Conservation (phyloP, 2,329 filamentous ascomycete species). For the Microdochium bolleyi region DNA sequence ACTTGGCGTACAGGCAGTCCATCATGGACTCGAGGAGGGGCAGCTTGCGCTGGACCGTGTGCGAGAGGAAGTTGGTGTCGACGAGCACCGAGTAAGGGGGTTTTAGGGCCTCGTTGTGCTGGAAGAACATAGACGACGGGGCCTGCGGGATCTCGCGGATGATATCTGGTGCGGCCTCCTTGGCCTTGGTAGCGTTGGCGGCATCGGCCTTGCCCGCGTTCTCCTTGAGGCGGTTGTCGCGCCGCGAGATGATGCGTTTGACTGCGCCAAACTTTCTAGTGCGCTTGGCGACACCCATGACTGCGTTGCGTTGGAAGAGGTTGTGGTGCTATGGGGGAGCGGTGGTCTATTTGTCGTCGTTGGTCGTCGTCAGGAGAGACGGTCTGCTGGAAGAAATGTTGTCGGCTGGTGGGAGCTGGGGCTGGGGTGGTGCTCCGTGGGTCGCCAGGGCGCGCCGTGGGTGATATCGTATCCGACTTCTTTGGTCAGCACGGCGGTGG, state of each 20-base stretch:
- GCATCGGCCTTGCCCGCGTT: constrained; percentile 63
- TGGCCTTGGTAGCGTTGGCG: constrained; percentile 49
- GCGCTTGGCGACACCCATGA: constrained; percentile 83
- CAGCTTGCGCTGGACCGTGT: constrained; percentile 86
- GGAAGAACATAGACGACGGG: constrained; percentile 78
- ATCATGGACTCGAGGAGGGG: constrained; percentile 71
- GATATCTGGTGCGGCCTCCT: constrained; percentile 46
- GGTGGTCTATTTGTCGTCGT: too few relatives aligned
- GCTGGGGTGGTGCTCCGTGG: too few relatives aligned
- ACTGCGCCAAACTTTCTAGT: constrained; percentile 85
- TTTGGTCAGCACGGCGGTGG: too few relatives aligned
- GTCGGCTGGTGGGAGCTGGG: too few relatives aligned
- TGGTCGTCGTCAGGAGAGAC: too few relatives aligned
- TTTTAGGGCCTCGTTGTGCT: constrained; percentile 77
- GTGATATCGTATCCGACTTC: too few relatives aligned
- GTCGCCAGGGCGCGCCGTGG: too few relatives aligned
- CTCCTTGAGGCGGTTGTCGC: constrained; percentile 74
- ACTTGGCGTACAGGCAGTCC: constrained; percentile 89
- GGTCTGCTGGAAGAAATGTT: too few relatives aligned
- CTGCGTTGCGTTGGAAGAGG: constrained; percentile 3
- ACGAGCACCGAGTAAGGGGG: constrained; percentile 75
- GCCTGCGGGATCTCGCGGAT: constrained; percentile 76
- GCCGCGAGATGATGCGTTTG: constrained; percentile 76
- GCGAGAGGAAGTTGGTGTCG: constrained; percentile 86
- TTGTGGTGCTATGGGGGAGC: neutral